Evolutionary conservation across 306 rosid genomes (phyloP), one percentile per base, ranked within the genome.

Genomic region (Astragalus glycyphyllos): DNA sequence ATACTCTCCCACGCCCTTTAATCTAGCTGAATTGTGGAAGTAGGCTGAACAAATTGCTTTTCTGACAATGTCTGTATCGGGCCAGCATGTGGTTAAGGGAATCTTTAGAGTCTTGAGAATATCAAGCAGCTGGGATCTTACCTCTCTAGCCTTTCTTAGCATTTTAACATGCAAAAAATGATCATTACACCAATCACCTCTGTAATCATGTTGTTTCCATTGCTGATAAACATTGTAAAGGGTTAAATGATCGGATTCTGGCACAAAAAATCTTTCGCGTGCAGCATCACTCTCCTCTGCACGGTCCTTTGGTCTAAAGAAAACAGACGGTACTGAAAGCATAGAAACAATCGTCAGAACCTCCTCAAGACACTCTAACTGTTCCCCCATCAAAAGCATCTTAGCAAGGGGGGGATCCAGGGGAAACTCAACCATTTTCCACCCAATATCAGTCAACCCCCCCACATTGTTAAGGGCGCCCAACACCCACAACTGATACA

Each of bases 401-500:
- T 94, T 94, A 31, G 98, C 98, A 46, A 94, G 97, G 5, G 98
- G 97, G 67, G 98, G 98, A 69, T 94, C 98, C 79, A 94, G 69
- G 0, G 98, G 98, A 69, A 94, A 94, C 84, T 94, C 98, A 62
- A 94, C 98, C 98, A 94, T 94, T 80, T 94, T 94, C 98, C 98
- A 94, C 51, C 98, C 98, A 16, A 90, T 92, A 8, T 84, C 92
- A 44, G 98, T 94, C 76, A 94, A 82, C 53, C 85, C 82, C 68
- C 98, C 98, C 1, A 94, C 98, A 68, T 94, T 94, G 81, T 87
- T 89, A 56, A 94, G 96, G 73, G 98, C 98, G 29, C 97, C 98
- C 77, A 94, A 83, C 37, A 94, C 98, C 98, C 98, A 94, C 81
- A 94, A 77, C 74, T 94, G 98, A 82, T 94, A 94, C 98, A 94